Conservation (phyloP, 2,329 filamentous ascomycete species). For the Teratosphaeriaceae sp. region DNA sequence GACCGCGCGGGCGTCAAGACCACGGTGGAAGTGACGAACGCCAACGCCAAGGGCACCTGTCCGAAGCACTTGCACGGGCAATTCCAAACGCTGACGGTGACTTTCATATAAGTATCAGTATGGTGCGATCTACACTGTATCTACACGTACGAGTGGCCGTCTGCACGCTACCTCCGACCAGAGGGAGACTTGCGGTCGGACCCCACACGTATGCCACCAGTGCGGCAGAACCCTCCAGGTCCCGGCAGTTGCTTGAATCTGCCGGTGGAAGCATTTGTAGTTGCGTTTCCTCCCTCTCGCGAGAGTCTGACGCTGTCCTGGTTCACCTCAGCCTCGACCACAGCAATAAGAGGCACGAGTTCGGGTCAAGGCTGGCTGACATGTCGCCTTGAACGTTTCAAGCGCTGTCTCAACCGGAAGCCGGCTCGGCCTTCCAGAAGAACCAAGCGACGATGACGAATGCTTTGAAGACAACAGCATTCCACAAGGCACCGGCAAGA, state of each 20-base stretch:
- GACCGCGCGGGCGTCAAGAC: slow-evolving; percentile 1
- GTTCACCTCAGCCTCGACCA: too few species aligned
- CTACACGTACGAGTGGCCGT: too few species aligned
- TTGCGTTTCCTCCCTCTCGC: too few species aligned
- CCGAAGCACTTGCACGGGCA: background rate
- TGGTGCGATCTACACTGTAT: too few species aligned
- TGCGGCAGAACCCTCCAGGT: too few species aligned
- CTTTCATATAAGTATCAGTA: background rate
- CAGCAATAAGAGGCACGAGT: background rate
- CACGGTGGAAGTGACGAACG: background rate
- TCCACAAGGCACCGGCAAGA: slow-evolving; percentile 46
- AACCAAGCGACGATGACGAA: slow-evolving; percentile 34
- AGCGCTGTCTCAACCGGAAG: too few species aligned
- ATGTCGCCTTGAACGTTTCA: too few species aligned
- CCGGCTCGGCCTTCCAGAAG: slow-evolving; percentile 34
- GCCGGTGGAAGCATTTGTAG: too few species aligned
- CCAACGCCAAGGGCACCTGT: background rate
- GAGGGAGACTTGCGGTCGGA: too few species aligned
- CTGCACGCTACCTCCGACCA: background rate
- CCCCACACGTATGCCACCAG: too few species aligned
- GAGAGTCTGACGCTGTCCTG: too few species aligned
- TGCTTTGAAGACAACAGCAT: slow-evolving; percentile 35
- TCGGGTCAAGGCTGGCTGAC: background rate
- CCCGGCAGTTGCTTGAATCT: too few species aligned
- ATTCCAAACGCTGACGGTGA: background rate